Conservation (phyloP, 2,329 filamentous ascomycete species). For the Aspergillus sp. region DNA sequence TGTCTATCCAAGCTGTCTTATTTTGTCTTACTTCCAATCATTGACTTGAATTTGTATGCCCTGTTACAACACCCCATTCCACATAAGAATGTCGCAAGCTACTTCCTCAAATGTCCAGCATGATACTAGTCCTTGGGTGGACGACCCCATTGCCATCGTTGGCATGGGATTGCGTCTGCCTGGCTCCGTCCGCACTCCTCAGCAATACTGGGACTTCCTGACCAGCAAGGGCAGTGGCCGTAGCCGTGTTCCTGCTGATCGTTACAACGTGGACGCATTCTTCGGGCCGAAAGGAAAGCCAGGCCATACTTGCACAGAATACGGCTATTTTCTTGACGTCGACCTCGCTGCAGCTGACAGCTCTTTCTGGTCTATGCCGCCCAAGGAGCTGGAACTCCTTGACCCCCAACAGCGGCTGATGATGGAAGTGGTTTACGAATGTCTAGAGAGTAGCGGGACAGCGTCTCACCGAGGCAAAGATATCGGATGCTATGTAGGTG, state of each 20-base stretch:
- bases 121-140: neutral
- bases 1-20: neutral
- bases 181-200: constrained; percentile 15
- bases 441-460: constrained; percentile 30
- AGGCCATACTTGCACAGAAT: neutral
- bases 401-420: constrained; percentile 36
- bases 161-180: constrained; percentile 20
- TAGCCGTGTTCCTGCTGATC: constrained; percentile 20
- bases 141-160: constrained; percentile 11
- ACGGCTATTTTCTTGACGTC: constrained; percentile 29
- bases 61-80: neutral
- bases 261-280: constrained; percentile 26
- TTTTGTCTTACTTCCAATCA: neutral
- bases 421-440: constrained; percentile 33
- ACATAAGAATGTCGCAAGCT: neutral
- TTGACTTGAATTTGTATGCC: neutral
- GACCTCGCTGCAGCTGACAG: constrained; percentile 26
- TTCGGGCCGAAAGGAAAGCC: constrained; percentile 18
- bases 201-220: constrained; percentile 25
- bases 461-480: constrained; percentile 28
- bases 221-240: constrained; percentile 16
- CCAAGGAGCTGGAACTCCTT: constrained; percentile 22
- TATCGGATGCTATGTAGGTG: constrained; percentile 28
- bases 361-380: constrained; percentile 25
- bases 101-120: neutral